Percentiles rank a stretch among this genome's conserved stretches.
phyloP scores from a whole-genome alignment of 2,329 filamentous ascomycete genomes.

The Sphaerostilbella broomeana region DNA sequence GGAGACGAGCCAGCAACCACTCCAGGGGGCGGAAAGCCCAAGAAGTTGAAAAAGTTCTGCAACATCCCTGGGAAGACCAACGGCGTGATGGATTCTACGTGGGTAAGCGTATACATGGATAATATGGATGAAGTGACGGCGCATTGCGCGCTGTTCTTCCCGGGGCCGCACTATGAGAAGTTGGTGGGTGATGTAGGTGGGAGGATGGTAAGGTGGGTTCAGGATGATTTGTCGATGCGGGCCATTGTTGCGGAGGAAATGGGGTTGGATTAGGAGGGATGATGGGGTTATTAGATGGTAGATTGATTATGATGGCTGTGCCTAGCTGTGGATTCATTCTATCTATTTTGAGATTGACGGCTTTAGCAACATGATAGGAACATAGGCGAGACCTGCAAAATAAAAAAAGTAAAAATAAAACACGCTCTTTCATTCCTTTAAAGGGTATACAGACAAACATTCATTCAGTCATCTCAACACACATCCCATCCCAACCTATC shows the following conservation, averaged over 20 bases:
- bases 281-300: too few relatives aligned
- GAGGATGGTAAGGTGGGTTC: constrained; percentile 62
- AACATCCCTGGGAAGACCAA: constrained; percentile 53
- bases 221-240: constrained; percentile 49
- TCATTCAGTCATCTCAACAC: too few relatives aligned
- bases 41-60: constrained; percentile 71
- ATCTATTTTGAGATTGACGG: too few relatives aligned
- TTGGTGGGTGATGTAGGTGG: constrained; percentile 70
- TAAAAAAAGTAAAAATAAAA: neutral
- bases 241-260: constrained; percentile 26
- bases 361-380: too few relatives aligned
- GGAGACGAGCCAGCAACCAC: too few relatives aligned
- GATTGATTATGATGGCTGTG: too few relatives aligned
- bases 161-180: constrained; percentile 64
- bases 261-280: neutral
- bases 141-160: constrained; percentile 75
- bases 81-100: constrained; percentile 59
- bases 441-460: too few relatives aligned
- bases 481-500: too few relatives aligned
- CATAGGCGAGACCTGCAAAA: too few relatives aligned
- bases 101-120: constrained; percentile 75
- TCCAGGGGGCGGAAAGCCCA: constrained; percentile 23
- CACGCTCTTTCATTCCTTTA: neutral
- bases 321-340: too few relatives aligned
- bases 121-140: constrained; percentile 79